These are phyloP conservation scores for Phyllosticta paracitricarpa DNA, from an alignment of 2,329 filamentous ascomycete species.

Conservation along the genomic window DNA sequence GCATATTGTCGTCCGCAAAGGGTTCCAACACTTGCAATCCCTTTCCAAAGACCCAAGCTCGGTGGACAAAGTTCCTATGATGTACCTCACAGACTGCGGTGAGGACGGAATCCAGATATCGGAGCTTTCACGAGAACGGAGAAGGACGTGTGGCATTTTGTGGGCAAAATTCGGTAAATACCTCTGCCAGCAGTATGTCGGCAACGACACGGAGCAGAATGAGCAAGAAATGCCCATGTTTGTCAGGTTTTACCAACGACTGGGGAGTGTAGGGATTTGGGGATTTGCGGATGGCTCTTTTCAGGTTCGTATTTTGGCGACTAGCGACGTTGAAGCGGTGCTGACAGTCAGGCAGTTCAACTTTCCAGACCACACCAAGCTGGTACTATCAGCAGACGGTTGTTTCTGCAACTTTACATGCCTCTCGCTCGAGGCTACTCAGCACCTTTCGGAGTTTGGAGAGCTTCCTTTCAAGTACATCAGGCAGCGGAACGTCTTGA, in stretches of 20 bases:
- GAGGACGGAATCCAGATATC: constrained; percentile 53
- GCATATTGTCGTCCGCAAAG: constrained; percentile 61
- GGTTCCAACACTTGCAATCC: constrained; percentile 59
- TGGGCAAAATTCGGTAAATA: constrained; percentile 64
- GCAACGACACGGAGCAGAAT: constrained; percentile 31
- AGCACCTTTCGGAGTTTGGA: constrained; percentile 53
- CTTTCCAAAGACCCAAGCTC: constrained; percentile 50
- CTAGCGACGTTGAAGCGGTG: background rate
- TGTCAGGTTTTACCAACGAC: constrained; percentile 72
- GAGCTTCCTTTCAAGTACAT: constrained; percentile 54
- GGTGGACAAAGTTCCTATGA: constrained; percentile 40
- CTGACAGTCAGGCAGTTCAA: constrained; percentile 53
- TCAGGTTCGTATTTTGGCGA: constrained; percentile 42
- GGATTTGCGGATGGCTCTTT: constrained; percentile 71
- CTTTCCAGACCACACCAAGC: constrained; percentile 80
- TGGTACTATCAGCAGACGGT: constrained; percentile 66
- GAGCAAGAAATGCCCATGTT: constrained; percentile 33
- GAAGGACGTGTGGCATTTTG: constrained; percentile 46
- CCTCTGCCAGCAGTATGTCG: constrained; percentile 40
- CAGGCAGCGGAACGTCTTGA: constrained; percentile 60
- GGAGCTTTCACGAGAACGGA: constrained; percentile 50
- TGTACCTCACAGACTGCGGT: constrained; percentile 65
- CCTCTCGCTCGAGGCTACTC: constrained; percentile 59
- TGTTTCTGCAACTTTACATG: constrained; percentile 70
- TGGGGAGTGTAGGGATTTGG: constrained; percentile 74